Conservation (phyloP, 306 rosid species). For the Biancaea sappan region DNA sequence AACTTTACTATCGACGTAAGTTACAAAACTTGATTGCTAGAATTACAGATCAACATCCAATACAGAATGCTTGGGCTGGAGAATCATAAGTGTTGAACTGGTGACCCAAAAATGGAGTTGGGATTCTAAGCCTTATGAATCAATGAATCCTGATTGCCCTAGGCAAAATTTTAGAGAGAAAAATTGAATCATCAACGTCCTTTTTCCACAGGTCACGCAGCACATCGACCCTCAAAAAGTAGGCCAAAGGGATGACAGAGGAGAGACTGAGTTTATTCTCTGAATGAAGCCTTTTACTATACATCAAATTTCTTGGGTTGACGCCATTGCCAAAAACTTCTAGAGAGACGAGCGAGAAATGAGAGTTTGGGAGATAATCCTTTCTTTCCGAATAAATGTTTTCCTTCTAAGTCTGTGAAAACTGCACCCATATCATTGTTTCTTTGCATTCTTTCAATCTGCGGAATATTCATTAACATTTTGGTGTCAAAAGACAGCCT, state of each 20-base stretch:
- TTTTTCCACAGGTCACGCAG: slow-evolving; percentile 30
- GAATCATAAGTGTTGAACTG: slow-evolving; percentile 68
- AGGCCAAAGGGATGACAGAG: slow-evolving; percentile 28
- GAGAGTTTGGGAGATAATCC: slow-evolving; percentile 61
- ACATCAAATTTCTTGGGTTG: slow-evolving; percentile 76
- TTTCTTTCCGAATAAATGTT: slow-evolving; percentile 73
- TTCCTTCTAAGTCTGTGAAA: slow-evolving; percentile 83
- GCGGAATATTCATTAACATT: slow-evolving; percentile 32
- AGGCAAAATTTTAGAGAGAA: slow-evolving; percentile 25
- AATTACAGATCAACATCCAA: slow-evolving; percentile 51
- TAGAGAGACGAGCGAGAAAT: slow-evolving; percentile 62
- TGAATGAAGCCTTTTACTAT: slow-evolving; percentile 36
- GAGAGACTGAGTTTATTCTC: slow-evolving; percentile 26
- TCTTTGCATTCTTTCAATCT: slow-evolving; percentile 76
- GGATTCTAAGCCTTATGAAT: slow-evolving; percentile 19
- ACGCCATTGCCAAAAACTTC: slow-evolving; percentile 57
- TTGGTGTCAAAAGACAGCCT: neutral
- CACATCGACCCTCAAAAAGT: slow-evolving; percentile 33
- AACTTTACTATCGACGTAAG: slow-evolving; percentile 19
- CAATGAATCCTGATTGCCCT: slow-evolving; percentile 40
- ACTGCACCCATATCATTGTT: slow-evolving; percentile 67
- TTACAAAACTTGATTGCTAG: slow-evolving; percentile 42
- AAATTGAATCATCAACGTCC: slow-evolving; percentile 38
- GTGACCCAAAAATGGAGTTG: slow-evolving; percentile 50
- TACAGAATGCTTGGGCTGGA: slow-evolving; percentile 38